phyloP scores from a whole-genome alignment of 352 stramenopile species.

The Aphanomyces stellatus region DNA sequence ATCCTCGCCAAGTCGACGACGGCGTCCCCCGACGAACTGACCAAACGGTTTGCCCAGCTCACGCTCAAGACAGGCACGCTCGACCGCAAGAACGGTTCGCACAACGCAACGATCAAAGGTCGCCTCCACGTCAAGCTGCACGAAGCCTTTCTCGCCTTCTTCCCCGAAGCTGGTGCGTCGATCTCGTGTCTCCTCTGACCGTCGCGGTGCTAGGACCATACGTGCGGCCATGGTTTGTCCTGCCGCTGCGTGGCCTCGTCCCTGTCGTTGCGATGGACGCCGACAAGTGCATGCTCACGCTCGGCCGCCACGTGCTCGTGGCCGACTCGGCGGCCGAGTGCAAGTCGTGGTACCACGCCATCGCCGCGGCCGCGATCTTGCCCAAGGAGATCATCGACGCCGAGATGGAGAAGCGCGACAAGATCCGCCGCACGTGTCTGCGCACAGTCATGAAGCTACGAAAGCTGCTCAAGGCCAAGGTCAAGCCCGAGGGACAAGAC shows the following conservation, averaged over 20 bases:
- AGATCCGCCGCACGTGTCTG: constrained; percentile 58
- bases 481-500: constrained; percentile 61
- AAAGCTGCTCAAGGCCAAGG: constrained; percentile 65
- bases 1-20: constrained; percentile 45
- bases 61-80: constrained; percentile 65
- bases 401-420: constrained; percentile 64
- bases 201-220: not conserved
- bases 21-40: constrained; percentile 51
- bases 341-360: constrained; percentile 63
- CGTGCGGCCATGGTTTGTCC: constrained; percentile 69
- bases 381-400: constrained; percentile 64
- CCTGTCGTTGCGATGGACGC: constrained; percentile 53
- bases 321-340: constrained; percentile 46
- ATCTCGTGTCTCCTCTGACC: no score
- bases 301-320: constrained; percentile 51
- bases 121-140: constrained; percentile 68
- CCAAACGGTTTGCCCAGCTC: constrained; percentile 55
- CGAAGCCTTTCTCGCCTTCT: constrained; percentile 73
- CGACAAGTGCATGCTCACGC: constrained; percentile 50
- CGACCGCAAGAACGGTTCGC: constrained; percentile 35
- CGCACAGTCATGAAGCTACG: constrained; percentile 57
- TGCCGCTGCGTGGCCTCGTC: constrained; percentile 45
- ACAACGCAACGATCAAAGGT: constrained; percentile 67
- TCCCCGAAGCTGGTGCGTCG: constrained; percentile 48
- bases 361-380: constrained; percentile 48